Evolutionary conservation across 2,329 filamentous ascomycete genomes (phyloP), one percentile per base, ranked within the genome.

Genomic region (Raffaelea ambrosiae): DNA sequence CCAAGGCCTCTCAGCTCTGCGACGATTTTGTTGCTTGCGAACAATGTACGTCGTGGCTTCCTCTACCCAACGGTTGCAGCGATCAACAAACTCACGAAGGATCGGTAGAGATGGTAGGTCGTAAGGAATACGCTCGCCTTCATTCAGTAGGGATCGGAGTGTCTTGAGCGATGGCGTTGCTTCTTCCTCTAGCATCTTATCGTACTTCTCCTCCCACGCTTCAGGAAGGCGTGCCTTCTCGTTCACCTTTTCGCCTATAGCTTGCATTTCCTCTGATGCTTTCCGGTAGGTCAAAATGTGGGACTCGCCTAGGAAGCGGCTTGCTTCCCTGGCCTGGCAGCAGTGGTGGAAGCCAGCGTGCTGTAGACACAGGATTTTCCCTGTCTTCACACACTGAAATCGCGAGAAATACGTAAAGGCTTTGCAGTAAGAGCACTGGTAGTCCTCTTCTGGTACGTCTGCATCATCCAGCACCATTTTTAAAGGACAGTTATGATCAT

Each of bases 61-160:
- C 59, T 97, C 93, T 53, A 96, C 88, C 86, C 94, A 96, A 62
- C 95, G 89, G 65, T 95, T 94, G 71, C 93, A 97, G 59, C 88
- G 84, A 58, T 95, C 89, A 63, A 98, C 93, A 69, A 95, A 98
- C 55, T 84, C 79, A 66, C 83, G 86, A 57, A 98, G 76, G 57
- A 87, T 79, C 58, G 85, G 77, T 53, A 98, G 76, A 53, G 88
- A 90, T 55, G 83, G 81, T 53, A 98, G 77, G 49, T 88, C 84
- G 72, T 87, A 94, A 50, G 91, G 89, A 60, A 98, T 96, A 66
- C 88, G 90, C 69, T 98, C 93, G 65, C 93, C 93, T 73, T 98
- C 93, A 61, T 84, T 84, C 50, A 97, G 74, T 48, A 98, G 74
- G 43, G 82, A 81, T 54, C 91, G 85, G 58, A 98, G 74, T 56